Conservation (phyloP, 2,329 filamentous ascomycete genomes). For the Lecanoromycetidae sp. region DNA sequence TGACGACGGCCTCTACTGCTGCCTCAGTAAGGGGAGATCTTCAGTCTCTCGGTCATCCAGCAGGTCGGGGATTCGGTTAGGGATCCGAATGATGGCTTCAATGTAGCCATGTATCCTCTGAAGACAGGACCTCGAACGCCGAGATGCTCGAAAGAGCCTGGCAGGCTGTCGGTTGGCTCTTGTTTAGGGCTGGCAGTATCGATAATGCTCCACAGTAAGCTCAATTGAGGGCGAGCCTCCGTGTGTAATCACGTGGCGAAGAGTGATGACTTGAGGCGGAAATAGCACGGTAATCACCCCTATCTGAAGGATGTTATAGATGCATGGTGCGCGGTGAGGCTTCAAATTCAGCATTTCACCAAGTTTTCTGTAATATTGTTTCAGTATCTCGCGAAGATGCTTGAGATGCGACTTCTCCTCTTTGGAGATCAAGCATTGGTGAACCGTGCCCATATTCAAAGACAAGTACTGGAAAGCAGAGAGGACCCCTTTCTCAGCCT, state of each 20-base stretch:
- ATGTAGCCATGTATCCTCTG: background rate
- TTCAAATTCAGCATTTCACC: background rate
- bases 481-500: constrained; percentile 9
- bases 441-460: constrained; percentile 4
- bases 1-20: too few species aligned
- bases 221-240: background rate
- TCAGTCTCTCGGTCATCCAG: too few species aligned
- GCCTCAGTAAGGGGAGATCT: too few species aligned
- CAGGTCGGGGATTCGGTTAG: background rate
- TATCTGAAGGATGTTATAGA: constrained; percentile 1
- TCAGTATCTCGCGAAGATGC: background rate
- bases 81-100: background rate
- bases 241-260: background rate
- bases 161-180: background rate
- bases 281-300: background rate
- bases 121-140: background rate
- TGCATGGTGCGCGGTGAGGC: background rate
- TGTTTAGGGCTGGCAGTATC: background rate
- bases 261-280: background rate
- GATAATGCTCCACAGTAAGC: background rate
- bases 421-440: constrained; percentile 13
- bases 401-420: constrained; percentile 8
- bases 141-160: background rate
- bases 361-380: background rate
- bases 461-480: constrained; percentile 7